Evolutionary conservation across 1,139 yeast genomes (phyloP).

Genomic region (Diutina pseudorugosa): DNA sequence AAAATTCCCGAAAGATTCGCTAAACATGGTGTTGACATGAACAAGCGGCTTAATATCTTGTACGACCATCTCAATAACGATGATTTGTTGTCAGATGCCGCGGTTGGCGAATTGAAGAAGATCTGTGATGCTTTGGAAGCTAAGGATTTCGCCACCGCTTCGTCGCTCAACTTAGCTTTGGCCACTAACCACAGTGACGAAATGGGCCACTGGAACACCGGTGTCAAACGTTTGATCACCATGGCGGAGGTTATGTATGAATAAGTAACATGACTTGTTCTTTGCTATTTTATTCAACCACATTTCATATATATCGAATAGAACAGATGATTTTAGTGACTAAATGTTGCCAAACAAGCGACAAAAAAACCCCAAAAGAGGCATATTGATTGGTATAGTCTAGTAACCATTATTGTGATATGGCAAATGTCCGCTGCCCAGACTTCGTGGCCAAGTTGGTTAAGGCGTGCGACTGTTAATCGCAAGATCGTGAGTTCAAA

Average conservation of each 20-base stretch:
- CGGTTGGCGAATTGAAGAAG: conserved; percentile 40
- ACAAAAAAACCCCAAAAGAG: no score
- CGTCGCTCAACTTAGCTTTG: conserved; percentile 43
- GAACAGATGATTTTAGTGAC: background rate
- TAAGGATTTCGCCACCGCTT: conserved; percentile 51
- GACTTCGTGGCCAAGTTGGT: conserved; percentile 15
- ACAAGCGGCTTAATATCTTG: conserved; percentile 63
- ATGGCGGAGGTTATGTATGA: conserved; percentile 38
- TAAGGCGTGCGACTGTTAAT: conserved; percentile 47
- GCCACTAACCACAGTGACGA: conserved; percentile 60
- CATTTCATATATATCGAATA: background rate
- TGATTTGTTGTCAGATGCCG: conserved; percentile 48
- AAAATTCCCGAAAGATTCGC: conserved; percentile 62
- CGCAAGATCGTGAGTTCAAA: conserved; percentile 9
- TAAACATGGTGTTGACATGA: conserved; percentile 73
- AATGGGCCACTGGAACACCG: conserved; percentile 88
- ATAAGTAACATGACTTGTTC: background rate
- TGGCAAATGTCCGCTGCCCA: no score
- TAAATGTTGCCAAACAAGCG: no score
- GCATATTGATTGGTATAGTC: no score
- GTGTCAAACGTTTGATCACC: conserved; percentile 77
- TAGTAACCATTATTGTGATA: no score
- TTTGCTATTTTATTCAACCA: background rate
- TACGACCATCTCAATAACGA: conserved; percentile 73
- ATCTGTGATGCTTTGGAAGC: conserved; percentile 39